Evolutionary conservation across 345 rosid genomes (phyloP), one percentile per base, ranked within the genome.

Genomic region (Citrus unshiu): DNA sequence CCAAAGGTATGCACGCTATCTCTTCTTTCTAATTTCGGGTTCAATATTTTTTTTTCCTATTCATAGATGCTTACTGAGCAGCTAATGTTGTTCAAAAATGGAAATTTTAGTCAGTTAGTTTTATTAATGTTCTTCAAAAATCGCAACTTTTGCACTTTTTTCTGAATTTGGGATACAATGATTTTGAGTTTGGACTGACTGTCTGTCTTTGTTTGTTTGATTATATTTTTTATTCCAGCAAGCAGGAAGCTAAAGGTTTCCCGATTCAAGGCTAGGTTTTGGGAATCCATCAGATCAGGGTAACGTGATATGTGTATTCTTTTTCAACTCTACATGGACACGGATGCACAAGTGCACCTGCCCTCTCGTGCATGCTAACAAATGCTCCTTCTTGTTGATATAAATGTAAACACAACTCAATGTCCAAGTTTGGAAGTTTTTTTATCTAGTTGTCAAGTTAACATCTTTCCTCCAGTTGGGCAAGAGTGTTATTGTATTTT

Each of bases 261-360:
- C 46, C 87, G 81, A 9, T 85, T 91, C 82, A 89, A 84, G 78
- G 87, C 90, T n/a, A 84, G 84, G 71, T 90, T 95, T 84, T 95
- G 97, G 98, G 93, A 93, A 40, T 88, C 91, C 72, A 89, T 95
- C 46, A 88, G 87, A 91, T 86, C 94, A 46, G 97, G 97, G 98
- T 93, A 89, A 70, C 62, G 5, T 39, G 10, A 39, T n/a, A 25
- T 59, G 14, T 69, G 13, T 78, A 4, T 35, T 66, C n/a, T 57
- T 61, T 46, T 81, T 32, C 21, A 18, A 57, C 64, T 27, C 1
- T 49, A 65, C 25, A 72, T 8, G 70, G 70, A 35, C 46, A 32
- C 21, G 7, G 21, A 9, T 61, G 59, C 68, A 22, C 35, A 0
- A 18, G 21, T 27, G 14, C 54, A 75, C 58, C 39, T 54, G 57